Evolutionary conservation across 495 filamentous ascomycete species (phyloP).

Genomic region (Aspergillus panamensis): DNA sequence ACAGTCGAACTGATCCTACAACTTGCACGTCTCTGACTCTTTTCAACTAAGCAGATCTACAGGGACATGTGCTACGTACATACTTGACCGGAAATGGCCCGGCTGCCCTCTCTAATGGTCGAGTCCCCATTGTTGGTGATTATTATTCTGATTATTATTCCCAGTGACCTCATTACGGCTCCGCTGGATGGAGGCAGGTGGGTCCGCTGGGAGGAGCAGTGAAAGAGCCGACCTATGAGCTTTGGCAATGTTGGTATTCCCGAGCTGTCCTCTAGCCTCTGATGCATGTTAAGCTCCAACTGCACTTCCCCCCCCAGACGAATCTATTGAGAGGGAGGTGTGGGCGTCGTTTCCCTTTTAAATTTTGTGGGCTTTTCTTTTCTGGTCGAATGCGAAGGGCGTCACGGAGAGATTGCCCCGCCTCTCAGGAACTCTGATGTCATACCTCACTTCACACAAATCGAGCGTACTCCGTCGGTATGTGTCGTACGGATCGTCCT

Average conservation of each 20-base stretch:
- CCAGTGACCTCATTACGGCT: conserved; percentile 36
- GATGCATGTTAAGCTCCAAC: conserved; percentile 9
- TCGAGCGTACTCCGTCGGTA: conserved; percentile 1
- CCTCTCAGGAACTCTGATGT: conserved; percentile 18
- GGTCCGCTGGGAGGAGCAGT: conserved; percentile 22
- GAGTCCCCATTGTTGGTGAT: not conserved
- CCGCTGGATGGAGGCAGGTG: conserved; percentile 12
- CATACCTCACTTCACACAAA: conserved; percentile 11
- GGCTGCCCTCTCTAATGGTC: not conserved
- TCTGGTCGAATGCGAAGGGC: not conserved
- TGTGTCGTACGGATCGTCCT: not conserved
- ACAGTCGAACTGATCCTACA: too few relatives aligned
- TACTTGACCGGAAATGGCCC: not conserved
- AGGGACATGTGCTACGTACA: too few relatives aligned
- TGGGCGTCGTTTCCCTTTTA: not conserved
- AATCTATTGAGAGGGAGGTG: conserved; percentile 1
- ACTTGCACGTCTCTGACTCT: not conserved
- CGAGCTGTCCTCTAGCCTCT: conserved; percentile 15
- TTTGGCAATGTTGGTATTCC: conserved; percentile 28
- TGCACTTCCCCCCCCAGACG: not conserved
- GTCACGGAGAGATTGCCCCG: not conserved
- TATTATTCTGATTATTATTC: conserved; percentile 1
- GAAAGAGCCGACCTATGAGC: conserved; percentile 11
- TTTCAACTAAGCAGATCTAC: too few relatives aligned
- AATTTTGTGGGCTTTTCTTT: not conserved